Conservation (phyloP, 768 basidiomycete species). For the Suillus weaverae region DNA sequence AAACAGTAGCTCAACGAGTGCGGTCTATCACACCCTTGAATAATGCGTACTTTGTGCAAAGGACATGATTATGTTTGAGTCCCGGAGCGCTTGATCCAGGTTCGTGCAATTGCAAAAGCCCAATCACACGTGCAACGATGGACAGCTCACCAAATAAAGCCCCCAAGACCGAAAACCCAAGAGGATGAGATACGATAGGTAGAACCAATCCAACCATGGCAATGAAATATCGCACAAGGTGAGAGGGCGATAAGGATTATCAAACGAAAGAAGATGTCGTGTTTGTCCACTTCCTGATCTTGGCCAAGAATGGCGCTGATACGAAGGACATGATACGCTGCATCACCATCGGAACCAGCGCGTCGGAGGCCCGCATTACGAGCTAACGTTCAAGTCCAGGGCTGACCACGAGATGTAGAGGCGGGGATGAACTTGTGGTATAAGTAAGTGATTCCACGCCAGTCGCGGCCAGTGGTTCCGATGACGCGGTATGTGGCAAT, state of each 20-base stretch:
- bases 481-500: not conserved
- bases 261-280: not conserved
- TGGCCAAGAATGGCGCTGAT: not conserved
- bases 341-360: not conserved
- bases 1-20: not conserved
- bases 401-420: not conserved
- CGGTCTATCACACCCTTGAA: not conserved
- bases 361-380: not conserved
- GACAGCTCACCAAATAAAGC: not conserved
- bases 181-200: not conserved
- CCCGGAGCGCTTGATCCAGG: not conserved
- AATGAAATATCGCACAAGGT: not conserved
- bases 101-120: not conserved
- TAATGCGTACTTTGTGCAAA: not conserved
- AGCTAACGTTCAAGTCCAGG: not conserved
- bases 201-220: not conserved
- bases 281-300: not conserved
- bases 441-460: not conserved
- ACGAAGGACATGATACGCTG: not conserved
- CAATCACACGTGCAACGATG: not conserved
- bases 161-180: not conserved
- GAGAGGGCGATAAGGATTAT: slow-evolving; percentile 7
- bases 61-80: not conserved
- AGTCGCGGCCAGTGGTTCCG: not conserved
- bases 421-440: not conserved